Evolutionary conservation across 2,329 filamentous ascomycete genomes (phyloP).

Genomic region (Coniochaeta sp.): DNA sequence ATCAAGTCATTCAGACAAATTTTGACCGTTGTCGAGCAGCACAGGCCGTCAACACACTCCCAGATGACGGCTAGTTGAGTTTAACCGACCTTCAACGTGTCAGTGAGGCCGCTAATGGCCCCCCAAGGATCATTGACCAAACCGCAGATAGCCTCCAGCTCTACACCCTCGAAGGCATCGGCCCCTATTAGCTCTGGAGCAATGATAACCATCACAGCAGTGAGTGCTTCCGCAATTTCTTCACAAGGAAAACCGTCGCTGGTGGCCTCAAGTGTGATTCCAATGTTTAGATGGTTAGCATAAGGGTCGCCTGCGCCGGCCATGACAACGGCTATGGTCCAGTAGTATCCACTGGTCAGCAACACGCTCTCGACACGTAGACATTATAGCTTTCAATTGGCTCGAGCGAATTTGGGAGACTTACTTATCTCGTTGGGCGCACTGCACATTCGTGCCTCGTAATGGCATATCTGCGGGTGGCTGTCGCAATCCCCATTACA

Average conservation of each 20-base stretch:
- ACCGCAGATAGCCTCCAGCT: not conserved
- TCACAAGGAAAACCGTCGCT: not conserved
- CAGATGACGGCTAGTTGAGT: too few species aligned
- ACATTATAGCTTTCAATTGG: too few species aligned
- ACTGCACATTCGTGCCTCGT: not conserved
- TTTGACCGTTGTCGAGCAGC: too few species aligned
- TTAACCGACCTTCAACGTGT: not conserved
- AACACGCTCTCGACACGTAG: too few species aligned
- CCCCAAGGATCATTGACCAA: not conserved
- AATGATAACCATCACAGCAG: not conserved
- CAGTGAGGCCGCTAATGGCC: not conserved
- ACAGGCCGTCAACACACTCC: too few species aligned
- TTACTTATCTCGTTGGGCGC: not conserved
- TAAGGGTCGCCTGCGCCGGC: not conserved
- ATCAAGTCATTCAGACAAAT: too few species aligned
- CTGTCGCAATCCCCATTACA: not conserved
- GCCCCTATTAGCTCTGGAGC: not conserved
- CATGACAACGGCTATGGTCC: not conserved
- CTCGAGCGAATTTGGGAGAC: not conserved
- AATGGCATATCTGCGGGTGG: not conserved
- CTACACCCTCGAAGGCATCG: not conserved
- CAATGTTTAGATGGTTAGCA: not conserved
- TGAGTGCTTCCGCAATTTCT: not conserved
- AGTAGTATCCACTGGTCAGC: not conserved
- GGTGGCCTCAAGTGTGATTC: not conserved